Conservation (phyloP, 139 green algal genomes). For the Zygnema cylindricum region DNA sequence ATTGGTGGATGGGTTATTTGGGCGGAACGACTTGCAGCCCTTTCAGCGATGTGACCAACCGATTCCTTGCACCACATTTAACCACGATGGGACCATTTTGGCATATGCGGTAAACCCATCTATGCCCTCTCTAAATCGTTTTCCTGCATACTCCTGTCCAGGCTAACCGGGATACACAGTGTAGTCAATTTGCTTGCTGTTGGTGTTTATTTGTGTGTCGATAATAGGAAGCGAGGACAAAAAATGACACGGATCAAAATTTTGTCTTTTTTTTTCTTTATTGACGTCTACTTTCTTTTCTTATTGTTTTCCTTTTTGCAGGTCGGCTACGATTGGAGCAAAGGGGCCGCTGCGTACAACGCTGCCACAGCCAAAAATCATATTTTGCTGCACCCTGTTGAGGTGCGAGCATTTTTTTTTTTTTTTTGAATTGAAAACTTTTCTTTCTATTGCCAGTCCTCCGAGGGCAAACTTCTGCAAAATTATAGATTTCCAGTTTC, state of each 20-base stretch:
- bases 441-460: neutral
- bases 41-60: conserved; percentile 77
- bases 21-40: too few relatives aligned
- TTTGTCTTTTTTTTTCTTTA: too few relatives aligned
- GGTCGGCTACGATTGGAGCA: conserved; percentile 89
- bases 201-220: too few relatives aligned
- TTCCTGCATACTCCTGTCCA: too few relatives aligned
- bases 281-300: too few relatives aligned
- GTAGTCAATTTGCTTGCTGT: too few relatives aligned
- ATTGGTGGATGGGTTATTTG: too few relatives aligned
- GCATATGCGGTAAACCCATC: conserved; percentile 85
- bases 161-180: too few relatives aligned
- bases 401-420: conserved; percentile 58
- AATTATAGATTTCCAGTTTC: neutral
- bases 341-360: conserved; percentile 77
- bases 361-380: conserved; percentile 79
- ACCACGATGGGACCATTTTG: conserved; percentile 86
- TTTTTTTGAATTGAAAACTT: neutral
- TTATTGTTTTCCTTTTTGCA: too few relatives aligned
- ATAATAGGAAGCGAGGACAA: too few relatives aligned
- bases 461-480: neutral
- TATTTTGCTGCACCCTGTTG: conserved; percentile 85
- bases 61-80: conserved; percentile 89
- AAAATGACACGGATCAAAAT: too few relatives aligned
- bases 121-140: too few relatives aligned